A percentile compares a stretch with the other conserved stretches of the same genome.
These are phyloP conservation scores for Xylaria grammica DNA, from an alignment of 495 filamentous ascomycete genomes.

Conservation along the genomic window DNA sequence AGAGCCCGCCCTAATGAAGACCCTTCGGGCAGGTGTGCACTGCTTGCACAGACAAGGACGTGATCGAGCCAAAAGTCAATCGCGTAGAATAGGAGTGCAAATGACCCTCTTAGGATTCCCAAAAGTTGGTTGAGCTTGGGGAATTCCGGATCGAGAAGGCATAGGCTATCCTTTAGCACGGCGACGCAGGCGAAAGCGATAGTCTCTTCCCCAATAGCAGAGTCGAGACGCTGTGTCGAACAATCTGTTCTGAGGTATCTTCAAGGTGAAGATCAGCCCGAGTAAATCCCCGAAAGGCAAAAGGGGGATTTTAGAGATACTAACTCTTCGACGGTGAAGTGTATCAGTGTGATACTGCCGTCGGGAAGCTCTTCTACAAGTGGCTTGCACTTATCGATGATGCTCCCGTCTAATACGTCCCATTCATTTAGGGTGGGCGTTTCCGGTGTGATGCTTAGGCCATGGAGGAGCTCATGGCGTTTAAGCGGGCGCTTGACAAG, in stretches of 20 bases:
- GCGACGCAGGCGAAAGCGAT: not conserved
- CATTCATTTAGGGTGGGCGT: not conserved
- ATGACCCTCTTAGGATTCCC: not conserved
- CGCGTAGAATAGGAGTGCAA: not conserved
- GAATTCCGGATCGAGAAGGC: not conserved
- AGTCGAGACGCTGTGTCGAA: not conserved
- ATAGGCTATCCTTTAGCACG: not conserved
- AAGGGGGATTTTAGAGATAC: not conserved
- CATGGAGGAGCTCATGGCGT: not conserved
- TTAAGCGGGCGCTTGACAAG: not conserved
- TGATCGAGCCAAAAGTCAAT: not conserved
- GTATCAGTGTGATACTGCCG: constrained; percentile 17
- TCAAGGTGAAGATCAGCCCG: not conserved
- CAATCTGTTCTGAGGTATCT: not conserved
- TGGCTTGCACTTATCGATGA: constrained; percentile 22
- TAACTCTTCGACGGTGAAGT: constrained; percentile 25
- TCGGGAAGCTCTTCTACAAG: constrained; percentile 20
- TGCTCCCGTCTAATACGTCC: not conserved
- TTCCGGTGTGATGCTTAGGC: not conserved
- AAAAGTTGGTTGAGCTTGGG: not conserved
- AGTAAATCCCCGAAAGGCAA: not conserved
- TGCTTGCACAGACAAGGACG: not conserved
- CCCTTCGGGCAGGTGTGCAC: not conserved
- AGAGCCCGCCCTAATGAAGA: not conserved
- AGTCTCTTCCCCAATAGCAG: not conserved